A percentile compares a stretch with the other conserved stretches of the same genome.
Conservation (phyloP, 202 grass and related monocot species). For the Panicum virgatum region DNA sequence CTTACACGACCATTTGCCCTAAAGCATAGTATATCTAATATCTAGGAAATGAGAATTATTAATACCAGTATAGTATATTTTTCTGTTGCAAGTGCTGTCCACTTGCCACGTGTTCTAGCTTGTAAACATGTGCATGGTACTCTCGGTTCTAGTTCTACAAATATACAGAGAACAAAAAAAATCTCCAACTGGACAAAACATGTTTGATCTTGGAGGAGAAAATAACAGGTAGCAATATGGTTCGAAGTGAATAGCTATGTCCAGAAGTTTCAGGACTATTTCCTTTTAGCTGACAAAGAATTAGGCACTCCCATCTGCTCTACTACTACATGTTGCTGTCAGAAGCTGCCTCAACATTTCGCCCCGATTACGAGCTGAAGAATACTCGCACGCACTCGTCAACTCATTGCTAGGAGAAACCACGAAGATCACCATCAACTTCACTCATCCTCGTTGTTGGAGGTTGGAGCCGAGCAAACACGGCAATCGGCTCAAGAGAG, state of each 20-base stretch:
- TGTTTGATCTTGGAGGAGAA: background rate
- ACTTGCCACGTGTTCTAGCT: slow-evolving; percentile 11
- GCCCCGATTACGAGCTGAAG: too few species aligned
- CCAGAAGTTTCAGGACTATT: background rate
- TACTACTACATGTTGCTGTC: background rate
- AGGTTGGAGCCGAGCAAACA: background rate
- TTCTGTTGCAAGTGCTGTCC: background rate
- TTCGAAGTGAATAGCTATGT: background rate
- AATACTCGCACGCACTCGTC: too few species aligned
- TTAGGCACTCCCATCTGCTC: background rate
- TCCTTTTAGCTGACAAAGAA: background rate
- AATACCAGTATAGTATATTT: background rate
- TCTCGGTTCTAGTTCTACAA: background rate
- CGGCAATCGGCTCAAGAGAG: background rate
- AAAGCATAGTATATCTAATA: background rate
- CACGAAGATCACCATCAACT: too few species aligned
- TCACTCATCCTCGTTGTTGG: too few species aligned
- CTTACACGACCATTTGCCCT: background rate
- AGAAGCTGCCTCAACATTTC: background rate
- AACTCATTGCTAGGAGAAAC: too few species aligned
- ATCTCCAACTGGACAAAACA: background rate
- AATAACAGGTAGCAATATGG: background rate
- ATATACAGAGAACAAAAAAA: background rate
- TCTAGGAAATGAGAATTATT: background rate
- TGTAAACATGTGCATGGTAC: background rate